A percentile compares a stretch with the other conserved stretches of the same genome.
These are phyloP conservation scores for Epichloe brachyelytri DNA, from an alignment of 2,329 filamentous ascomycete species.

Conservation along the genomic window DNA sequence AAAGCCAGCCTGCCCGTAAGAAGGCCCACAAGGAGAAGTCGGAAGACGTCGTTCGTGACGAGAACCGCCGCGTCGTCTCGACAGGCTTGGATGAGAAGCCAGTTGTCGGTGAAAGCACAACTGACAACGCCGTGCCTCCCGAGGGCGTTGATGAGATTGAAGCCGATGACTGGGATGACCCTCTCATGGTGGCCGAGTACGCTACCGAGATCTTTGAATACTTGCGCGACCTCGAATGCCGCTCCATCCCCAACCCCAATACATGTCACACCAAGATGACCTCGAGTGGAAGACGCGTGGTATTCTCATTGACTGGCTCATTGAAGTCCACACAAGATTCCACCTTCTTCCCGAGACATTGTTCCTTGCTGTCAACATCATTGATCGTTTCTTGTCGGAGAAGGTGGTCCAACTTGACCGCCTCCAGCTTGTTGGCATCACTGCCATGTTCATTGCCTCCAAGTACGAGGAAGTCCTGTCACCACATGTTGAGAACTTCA, in stretches of 20 bases:
- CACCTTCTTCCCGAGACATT: slow-evolving; percentile 90
- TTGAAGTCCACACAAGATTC: slow-evolving; percentile 96
- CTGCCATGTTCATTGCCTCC: slow-evolving; percentile 98
- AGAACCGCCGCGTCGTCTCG: slow-evolving; percentile 26
- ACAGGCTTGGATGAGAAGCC: slow-evolving; percentile 18
- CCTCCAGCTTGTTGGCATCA: slow-evolving; percentile 91
- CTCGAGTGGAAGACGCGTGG: slow-evolving; percentile 98
- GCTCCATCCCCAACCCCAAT: slow-evolving; percentile 73
- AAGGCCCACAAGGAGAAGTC: slow-evolving; percentile 35
- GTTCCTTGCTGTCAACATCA: slow-evolving; percentile 95
- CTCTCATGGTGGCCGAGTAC: slow-evolving; percentile 96
- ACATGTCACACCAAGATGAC: slow-evolving; percentile 90
- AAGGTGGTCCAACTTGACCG: slow-evolving; percentile 95
- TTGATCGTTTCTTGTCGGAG: slow-evolving; percentile 89
- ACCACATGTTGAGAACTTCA: slow-evolving; percentile 93
- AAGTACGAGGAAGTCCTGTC: slow-evolving; percentile 99
- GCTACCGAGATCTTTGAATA: slow-evolving; percentile 97
- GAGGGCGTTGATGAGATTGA: slow-evolving; percentile 37
- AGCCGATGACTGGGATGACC: slow-evolving; percentile 79
- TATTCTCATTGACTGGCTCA: slow-evolving; percentile 94
- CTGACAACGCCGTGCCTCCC: not conserved
- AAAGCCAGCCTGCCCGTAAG: slow-evolving; percentile 57
- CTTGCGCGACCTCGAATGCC: slow-evolving; percentile 69
- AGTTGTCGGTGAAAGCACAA: not conserved
- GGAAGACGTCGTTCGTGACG: slow-evolving; percentile 27